These are phyloP conservation scores for Myotisia sp. DNA, from an alignment of 2,329 filamentous ascomycete genomes.

Conservation along the genomic window DNA sequence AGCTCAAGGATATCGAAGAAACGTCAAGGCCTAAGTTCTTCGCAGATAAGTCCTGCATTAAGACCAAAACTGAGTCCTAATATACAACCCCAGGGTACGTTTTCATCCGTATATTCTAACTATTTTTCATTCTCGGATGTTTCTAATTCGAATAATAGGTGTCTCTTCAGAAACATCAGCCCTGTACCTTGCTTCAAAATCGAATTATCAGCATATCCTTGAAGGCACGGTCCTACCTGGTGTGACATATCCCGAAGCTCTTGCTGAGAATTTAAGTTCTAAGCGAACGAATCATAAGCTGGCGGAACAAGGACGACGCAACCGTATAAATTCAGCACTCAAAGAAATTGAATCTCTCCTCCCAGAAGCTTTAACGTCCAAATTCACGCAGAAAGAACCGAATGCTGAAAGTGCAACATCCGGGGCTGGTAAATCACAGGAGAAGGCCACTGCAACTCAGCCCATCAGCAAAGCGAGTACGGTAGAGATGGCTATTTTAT, in stretches of 20 bases:
- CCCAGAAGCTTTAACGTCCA: conserved; percentile 41
- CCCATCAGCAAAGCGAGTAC: conserved; percentile 89
- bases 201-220: conserved; percentile 94
- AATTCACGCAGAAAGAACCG: conserved; percentile 23
- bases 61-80: conserved; percentile 82
- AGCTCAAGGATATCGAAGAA: conserved; percentile 49
- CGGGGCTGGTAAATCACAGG: conserved; percentile 34
- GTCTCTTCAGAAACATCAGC: conserved; percentile 46
- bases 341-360: conserved; percentile 80
- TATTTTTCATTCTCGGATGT: no score
- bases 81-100: conserved; percentile 84
- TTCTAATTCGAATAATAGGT: conserved; percentile 17
- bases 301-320: conserved; percentile 86
- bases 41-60: conserved; percentile 72
- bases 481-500: conserved; percentile 91
- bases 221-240: conserved; percentile 85
- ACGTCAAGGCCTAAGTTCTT: conserved; percentile 53
- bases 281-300: conserved; percentile 98
- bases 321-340: conserved; percentile 86
- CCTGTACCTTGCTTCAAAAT: conserved; percentile 80
- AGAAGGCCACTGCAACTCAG: conserved; percentile 36
- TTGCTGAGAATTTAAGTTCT: conserved; percentile 86
- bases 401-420: conserved; percentile 25
- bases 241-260: conserved; percentile 74
- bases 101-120: no score